Conservation (phyloP, 2,329 filamentous ascomycete species). For the Aspergillus sp. region DNA sequence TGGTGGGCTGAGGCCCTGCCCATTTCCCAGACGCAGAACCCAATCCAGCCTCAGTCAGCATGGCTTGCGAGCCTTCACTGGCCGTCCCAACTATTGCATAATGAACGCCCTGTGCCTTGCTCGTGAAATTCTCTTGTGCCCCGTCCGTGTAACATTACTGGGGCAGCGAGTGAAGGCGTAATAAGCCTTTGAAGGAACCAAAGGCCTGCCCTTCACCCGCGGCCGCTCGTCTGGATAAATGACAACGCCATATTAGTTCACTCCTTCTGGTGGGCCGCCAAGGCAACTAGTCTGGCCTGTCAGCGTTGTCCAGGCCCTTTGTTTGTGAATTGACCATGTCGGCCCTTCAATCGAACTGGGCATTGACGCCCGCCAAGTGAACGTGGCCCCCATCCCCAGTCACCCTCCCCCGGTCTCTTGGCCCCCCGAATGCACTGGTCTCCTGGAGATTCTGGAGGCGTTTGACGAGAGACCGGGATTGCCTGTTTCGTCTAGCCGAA, state of each 20-base stretch:
- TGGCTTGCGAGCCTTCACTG: too few relatives aligned
- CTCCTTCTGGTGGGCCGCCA: constrained; percentile 2
- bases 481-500: constrained; percentile 26
- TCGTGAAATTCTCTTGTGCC: not conserved
- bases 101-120: not conserved
- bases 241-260: not conserved
- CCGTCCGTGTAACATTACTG: not conserved
- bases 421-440: constrained; percentile 10
- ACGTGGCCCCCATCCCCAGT: constrained; percentile 17
- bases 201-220: not conserved
- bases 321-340: not conserved
- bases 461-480: constrained; percentile 22
- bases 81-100: not conserved
- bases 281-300: not conserved
- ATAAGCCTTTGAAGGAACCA: not conserved
- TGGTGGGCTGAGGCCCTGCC: not conserved
- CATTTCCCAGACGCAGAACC: too few relatives aligned
- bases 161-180: not conserved
- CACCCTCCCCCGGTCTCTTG: constrained; percentile 25
- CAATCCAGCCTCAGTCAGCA: too few relatives aligned
- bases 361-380: not conserved
- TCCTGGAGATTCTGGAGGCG: constrained; percentile 7
- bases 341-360: not conserved
- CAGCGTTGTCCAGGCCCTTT: not conserved
- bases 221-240: not conserved